Evolutionary conservation across 345 rosid genomes (phyloP), one percentile per base, ranked within the genome.

Genomic region (Populus nigra): DNA sequence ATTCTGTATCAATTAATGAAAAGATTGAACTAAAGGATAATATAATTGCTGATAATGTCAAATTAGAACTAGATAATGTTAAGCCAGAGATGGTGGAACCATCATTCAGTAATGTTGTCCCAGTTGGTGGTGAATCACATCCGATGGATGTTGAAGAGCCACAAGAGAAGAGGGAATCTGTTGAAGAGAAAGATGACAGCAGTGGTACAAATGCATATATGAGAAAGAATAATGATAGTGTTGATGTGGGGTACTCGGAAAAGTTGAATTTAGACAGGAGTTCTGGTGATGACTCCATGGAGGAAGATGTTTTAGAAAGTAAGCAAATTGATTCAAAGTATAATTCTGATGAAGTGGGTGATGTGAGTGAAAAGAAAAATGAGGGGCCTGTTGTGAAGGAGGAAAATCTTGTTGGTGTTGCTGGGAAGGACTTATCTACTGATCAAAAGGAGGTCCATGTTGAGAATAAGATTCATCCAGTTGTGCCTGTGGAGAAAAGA

Each of bases 261-360:
- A 94, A 91, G 86, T 88, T 96, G 79, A 94, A 91, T 86, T 90
- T 96, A 80, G 99, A 94, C 83, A 89, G 94, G 86, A 89, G 94
- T 88, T 94, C 99, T 75, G 97, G 96, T 87, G 99, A 96, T 86
- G 99, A 94, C 73, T 92, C 97, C 53, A 89, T 91, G 93, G 97
- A 92, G 73, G 97, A 96, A 77, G 98, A 96, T 87, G 89, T 90
- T 83, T 83, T 89, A 55, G 99, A 90, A 74, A 87, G 84, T 79
- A 96, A 91, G 83, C 96, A 86, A 76, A 80, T 88, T 41, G 92
- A 96, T 81, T 89, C 97, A 7, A 89, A 86, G 82, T 80, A 80
- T 87, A 81, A 83, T 73, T 71, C 87, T 80, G 91, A 80, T 79
- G 92, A 89, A 81, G 79, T 81, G 78, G 85, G 85, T 77, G 84